These are phyloP conservation scores for Orbilia javanica DNA, from an alignment of 2,329 filamentous ascomycete species.

Conservation along the genomic window DNA sequence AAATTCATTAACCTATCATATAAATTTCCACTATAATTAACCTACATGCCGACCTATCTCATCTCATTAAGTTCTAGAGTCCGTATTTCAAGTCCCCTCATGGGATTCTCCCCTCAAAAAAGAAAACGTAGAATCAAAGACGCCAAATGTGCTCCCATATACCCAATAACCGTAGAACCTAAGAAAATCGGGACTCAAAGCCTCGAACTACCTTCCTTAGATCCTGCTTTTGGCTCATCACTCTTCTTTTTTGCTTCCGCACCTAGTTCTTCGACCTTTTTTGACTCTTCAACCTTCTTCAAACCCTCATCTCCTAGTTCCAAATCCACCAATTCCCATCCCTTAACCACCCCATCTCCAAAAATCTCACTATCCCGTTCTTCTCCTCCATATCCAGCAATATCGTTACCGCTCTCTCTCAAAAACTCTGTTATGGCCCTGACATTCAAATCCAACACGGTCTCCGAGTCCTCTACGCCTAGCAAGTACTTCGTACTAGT, in stretches of 20 bases:
- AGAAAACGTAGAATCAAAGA: not conserved
- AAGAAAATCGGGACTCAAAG: not conserved
- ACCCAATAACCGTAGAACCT: not conserved
- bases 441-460: conserved; percentile 72
- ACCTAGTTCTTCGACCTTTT: not conserved
- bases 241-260: not conserved
- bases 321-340: conserved; percentile 63
- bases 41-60: too few relatives aligned
- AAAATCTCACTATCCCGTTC: conserved; percentile 69
- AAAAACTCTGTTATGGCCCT: conserved; percentile 70
- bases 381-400: conserved; percentile 63
- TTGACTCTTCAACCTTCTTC: conserved; percentile 30
- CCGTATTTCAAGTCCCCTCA: not conserved
- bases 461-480: conserved; percentile 72
- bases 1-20: too few relatives aligned
- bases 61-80: not conserved
- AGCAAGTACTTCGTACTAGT: conserved; percentile 74
- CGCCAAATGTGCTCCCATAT: not conserved
- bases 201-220: conserved; percentile 63
- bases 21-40: too few relatives aligned
- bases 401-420: conserved; percentile 26
- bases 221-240: not conserved
- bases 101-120: not conserved
- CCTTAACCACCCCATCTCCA: conserved; percentile 66
- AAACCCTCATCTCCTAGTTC: conserved; percentile 63